Percentiles rank a stretch among this genome's conserved stretches.
phyloP scores from a whole-genome alignment of 345 rosid genomes.

The Lepidium africanum region DNA sequence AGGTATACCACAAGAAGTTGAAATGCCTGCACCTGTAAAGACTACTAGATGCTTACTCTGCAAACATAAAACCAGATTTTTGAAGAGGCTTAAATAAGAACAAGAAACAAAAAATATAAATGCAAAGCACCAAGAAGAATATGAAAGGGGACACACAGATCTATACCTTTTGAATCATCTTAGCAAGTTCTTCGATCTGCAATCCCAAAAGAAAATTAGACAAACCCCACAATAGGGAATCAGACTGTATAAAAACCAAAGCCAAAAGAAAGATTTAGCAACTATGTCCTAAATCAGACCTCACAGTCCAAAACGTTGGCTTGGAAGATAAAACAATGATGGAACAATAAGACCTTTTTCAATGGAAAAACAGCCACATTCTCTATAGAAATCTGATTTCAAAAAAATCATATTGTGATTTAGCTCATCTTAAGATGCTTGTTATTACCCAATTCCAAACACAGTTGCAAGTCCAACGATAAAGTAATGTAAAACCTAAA shows the following conservation, averaged over 20 bases:
- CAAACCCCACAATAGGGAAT: background rate
- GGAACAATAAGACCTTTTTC: background rate
- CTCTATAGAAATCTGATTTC: background rate
- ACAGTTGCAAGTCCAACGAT: conserved; percentile 8
- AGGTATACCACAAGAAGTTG: conserved; percentile 97
- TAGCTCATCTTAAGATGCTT: background rate
- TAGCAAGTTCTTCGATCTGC: conserved; percentile 60
- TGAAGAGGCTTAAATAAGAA: conserved; percentile 14
- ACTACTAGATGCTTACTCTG: conserved; percentile 99
- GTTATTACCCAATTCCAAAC: background rate
- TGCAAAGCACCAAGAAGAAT: background rate
- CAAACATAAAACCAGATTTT: conserved; percentile 37
- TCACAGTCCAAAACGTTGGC: background rate
- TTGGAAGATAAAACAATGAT: background rate
- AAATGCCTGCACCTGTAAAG: conserved; percentile 97
- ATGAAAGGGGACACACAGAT: background rate
- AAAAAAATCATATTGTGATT: background rate
- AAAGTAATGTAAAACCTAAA: background rate
- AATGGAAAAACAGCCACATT: background rate
- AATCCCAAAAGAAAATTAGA: conserved; percentile 17
- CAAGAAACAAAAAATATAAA: background rate
- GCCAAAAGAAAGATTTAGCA: background rate
- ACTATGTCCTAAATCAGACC: background rate
- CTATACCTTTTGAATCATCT: conserved; percentile 47
- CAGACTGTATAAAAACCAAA: background rate